phyloP scores from a whole-genome alignment of 805 yeast genomes.

The Spathaspora gorwiae region DNA sequence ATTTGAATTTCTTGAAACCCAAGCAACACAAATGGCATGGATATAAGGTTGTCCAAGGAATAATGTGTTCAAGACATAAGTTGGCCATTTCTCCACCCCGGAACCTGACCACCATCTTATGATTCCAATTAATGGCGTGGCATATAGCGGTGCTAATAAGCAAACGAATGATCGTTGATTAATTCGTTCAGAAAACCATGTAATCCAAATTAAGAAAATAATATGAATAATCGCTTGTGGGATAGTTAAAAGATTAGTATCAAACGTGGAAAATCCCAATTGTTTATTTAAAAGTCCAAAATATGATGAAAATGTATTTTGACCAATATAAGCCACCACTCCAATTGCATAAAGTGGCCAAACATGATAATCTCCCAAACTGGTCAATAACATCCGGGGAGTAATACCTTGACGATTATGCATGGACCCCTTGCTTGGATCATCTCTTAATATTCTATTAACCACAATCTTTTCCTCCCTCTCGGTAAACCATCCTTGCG shows the following conservation, averaged over 20 bases:
- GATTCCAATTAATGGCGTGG: conserved; percentile 4
- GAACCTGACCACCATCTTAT: conserved; percentile 9
- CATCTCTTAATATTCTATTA: conserved; percentile 56
- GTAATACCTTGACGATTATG: conserved; percentile 53
- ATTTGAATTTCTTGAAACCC: conserved; percentile 61
- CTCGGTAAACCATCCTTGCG: conserved; percentile 45
- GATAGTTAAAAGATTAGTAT: conserved; percentile 19
- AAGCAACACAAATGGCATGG: conserved; percentile 21
- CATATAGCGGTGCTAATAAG: conserved; percentile 6
- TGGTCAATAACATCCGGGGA: conserved; percentile 31
- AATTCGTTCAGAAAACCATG: conserved; percentile 33
- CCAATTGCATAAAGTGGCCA: conserved; percentile 34
- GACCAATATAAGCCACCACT: conserved; percentile 21
- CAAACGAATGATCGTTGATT: conserved; percentile 17
- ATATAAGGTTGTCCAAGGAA: conserved; percentile 29
- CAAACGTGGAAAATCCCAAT: conserved; percentile 19
- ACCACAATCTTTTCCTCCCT: conserved; percentile 55
- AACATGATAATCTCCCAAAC: conserved; percentile 46
- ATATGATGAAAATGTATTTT: conserved; percentile 11
- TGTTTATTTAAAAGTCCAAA: conserved; percentile 10
- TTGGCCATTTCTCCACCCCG: conserved; percentile 9
- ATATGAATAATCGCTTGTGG: conserved; percentile 27
- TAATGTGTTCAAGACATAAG: conserved; percentile 15
- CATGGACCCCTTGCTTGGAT: conserved; percentile 61
- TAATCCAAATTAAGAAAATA: conserved; percentile 27